phyloP scores from a whole-genome alignment of 1,284 basidiomycete genomes.

The Lentinus polychrous region DNA sequence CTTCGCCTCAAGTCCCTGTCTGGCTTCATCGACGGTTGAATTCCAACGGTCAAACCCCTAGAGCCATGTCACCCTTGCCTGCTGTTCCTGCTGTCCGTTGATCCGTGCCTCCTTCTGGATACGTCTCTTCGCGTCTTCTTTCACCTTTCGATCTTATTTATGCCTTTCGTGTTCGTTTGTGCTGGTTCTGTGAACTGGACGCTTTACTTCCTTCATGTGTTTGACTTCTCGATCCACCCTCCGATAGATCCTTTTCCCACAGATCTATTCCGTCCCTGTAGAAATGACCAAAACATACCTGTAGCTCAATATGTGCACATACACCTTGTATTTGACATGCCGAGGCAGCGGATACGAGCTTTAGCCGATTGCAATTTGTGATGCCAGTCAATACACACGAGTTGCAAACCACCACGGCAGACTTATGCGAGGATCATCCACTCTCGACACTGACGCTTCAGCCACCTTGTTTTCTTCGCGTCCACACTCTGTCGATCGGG shows the following conservation, averaged over 20 bases:
- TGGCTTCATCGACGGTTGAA: slow-evolving; percentile 4
- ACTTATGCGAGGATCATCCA: slow-evolving; percentile 16
- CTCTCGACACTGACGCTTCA: slow-evolving; percentile 24
- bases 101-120: not conserved
- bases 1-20: not conserved
- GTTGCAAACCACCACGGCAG: no score
- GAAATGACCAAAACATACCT: not conserved
- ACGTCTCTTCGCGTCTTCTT: not conserved
- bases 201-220: not conserved
- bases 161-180: not conserved
- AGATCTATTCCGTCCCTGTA: not conserved
- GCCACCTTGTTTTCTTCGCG: slow-evolving; percentile 25
- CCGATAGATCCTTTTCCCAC: not conserved
- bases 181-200: not conserved
- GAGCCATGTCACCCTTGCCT: slow-evolving; percentile 1
- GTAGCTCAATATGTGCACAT: not conserved
- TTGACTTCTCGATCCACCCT: not conserved
- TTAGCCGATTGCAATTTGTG: no score
- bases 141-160: not conserved
- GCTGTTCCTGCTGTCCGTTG: not conserved
- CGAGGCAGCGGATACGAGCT: no score
- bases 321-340: no score
- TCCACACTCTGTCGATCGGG: slow-evolving; percentile 15
- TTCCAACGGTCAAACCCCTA: not conserved
- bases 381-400: no score